Conservation (phyloP, 2,329 filamentous ascomycete genomes). For the Blastomyces parvus region DNA sequence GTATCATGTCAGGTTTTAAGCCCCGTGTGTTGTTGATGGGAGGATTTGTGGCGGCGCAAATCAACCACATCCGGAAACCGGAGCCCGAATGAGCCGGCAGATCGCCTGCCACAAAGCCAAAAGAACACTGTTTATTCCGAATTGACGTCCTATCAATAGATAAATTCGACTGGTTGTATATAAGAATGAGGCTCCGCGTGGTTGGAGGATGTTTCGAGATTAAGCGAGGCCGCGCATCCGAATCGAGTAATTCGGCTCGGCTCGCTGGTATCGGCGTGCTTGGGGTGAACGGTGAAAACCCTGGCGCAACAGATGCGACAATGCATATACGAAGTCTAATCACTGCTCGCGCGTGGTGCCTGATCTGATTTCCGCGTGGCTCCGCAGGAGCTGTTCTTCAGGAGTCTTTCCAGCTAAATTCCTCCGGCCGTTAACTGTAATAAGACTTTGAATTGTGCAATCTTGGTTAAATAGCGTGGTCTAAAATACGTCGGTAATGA, state of each 20-base stretch:
- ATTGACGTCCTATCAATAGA: neutral
- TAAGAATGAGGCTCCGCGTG: neutral
- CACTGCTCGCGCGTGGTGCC: neutral
- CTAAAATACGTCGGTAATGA: neutral
- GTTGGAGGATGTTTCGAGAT: neutral
- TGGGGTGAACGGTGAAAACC: neutral
- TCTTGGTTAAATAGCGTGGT: neutral
- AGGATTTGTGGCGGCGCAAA: neutral
- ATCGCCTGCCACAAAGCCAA: neutral
- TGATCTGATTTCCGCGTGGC: neutral
- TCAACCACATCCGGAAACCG: neutral
- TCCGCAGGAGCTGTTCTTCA: neutral
- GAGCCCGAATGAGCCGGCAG: neutral
- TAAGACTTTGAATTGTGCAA: neutral
- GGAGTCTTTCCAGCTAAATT: neutral
- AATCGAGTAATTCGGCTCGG: too few species aligned
- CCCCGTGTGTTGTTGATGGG: too few species aligned
- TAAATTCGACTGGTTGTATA: neutral
- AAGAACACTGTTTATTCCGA: neutral
- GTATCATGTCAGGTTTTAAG: too few species aligned
- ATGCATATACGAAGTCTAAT: neutral
- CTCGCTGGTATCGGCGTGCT: neutral
- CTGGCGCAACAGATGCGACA: neutral
- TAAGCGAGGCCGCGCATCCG: neutral
- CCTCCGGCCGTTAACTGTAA: neutral